Evolutionary conservation across 306 rosid genomes (phyloP), one percentile per base, ranked within the genome.

Genomic region (Aeschynomene evenia): DNA sequence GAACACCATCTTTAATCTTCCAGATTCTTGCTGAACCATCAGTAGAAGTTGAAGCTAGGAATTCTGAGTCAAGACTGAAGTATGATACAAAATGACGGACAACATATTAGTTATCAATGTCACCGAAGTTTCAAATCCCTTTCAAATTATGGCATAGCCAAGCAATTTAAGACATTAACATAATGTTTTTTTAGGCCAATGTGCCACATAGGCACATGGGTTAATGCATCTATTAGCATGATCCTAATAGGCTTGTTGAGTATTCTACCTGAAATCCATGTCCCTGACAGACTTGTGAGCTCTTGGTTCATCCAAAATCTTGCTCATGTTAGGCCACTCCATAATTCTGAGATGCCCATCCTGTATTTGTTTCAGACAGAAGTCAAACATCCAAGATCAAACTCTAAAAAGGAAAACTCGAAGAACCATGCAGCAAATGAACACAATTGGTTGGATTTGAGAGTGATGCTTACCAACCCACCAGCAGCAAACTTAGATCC

Each of bases 401-500:
- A 52, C 55, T 53, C 42, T 31, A 16, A 51, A 36, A 48, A 55
- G 9, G 22, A 62, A 28, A 60, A 53, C 28, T 15, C 9, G 18
- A 50, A 55, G 50, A 60, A 70, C 15, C 12, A 20, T 33, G 48
- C 26, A 42, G 20, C 39, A 68, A 29, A 63, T 12, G 19, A 70
- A 40, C 63, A 18, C 61, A 68, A 70, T 31, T 28, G 16, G 31
- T 62, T 34, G 73, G 53, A 72, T n/a, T 66, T 1, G 12, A 68
- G 18, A 29, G 49, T 39, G 46, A 53, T 68, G 68, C 90, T 85
- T 80, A 94, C 98, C 86, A 46, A 73, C 12, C 96, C 96, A 9
- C 98, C 98, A 40, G 90, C 85, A 54, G 98, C 97, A 68, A 94
- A 56, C 74, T 85, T 94, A 81, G 97, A 87, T 67, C 98, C 98